Percentiles rank a stretch among this genome's conserved stretches.
These are phyloP conservation scores for Chrysoporthe cubensis DNA, from an alignment of 2,329 filamentous ascomycete genomes.

Conservation along the genomic window DNA sequence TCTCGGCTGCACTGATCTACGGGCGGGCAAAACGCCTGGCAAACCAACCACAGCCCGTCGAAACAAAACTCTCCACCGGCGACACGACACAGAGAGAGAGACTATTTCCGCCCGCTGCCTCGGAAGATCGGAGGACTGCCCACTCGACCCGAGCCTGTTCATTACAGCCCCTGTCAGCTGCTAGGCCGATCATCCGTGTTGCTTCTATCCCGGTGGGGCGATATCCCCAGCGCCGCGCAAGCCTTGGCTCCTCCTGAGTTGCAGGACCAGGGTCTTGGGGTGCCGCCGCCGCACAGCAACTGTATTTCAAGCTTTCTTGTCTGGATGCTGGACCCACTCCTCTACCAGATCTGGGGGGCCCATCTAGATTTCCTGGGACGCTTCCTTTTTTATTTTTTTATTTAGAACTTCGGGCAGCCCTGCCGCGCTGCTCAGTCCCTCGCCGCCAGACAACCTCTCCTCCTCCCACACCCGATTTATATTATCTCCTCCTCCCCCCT, in stretches of 20 bases:
- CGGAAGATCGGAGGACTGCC: constrained; percentile 19
- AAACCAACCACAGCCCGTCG: background rate
- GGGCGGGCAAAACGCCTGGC: background rate
- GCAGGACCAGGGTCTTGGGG: constrained; percentile 30
- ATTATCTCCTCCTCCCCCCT: background rate
- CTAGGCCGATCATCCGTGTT: constrained; percentile 29
- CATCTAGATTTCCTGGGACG: constrained; percentile 22
- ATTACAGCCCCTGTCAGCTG: constrained; percentile 28
- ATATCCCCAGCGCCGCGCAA: constrained; percentile 31
- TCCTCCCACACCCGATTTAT: background rate
- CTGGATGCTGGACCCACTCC: constrained; percentile 26
- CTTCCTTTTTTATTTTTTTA: constrained; percentile 18
- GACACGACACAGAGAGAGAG: background rate
- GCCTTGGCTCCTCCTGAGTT: constrained; percentile 30
- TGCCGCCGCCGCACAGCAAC: constrained; percentile 29
- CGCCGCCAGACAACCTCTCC: constrained; percentile 13
- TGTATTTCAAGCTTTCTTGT: constrained; percentile 30
- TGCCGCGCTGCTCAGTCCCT: constrained; percentile 17
- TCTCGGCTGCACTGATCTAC: constrained; percentile 8
- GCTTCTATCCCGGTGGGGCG: constrained; percentile 25
- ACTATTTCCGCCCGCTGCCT: constrained; percentile 17
- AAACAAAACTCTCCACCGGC: background rate
- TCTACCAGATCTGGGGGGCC: constrained; percentile 27
- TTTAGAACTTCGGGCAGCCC: constrained; percentile 24
- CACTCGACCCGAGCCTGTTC: constrained; percentile 14